Base-by-base conservation (phyloP, 2,329 filamentous ascomycete genomes). In the Colletotrichum kahawae region DNA sequence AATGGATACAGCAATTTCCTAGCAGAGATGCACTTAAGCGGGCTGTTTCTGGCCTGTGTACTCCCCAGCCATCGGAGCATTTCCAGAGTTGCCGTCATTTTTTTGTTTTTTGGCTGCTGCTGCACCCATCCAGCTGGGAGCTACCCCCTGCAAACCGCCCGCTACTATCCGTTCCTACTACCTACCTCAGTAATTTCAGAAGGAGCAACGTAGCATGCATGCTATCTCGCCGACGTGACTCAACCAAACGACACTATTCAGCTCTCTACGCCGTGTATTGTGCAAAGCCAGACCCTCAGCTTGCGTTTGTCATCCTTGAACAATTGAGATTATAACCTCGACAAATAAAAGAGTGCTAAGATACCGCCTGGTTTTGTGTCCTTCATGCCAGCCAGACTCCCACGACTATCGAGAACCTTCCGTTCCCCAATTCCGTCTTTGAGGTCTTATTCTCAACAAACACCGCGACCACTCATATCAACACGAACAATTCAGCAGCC, bases 301-400 rank as follows among this genome's bases (percentile, higher is more conserved):
- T 18, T 36, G 33, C 43, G 62, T 74, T 64, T 31, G n/a, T 68
- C 57, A 75, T 62, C 51, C 36, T 48, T 18, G 24, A 54, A n/a
- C 12, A 14, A 18, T 33, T 51, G 9, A 51, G 27, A 7, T 27
- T 48, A 29, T 16, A 24, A 31, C 29, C 24, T 38, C n/a, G 31
- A 6, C 16, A 59, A 63, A 57, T 21, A 29, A 65, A 51, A 63
- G 29, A 56, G 60, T 54, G 60, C 13, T 56, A 29, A 56, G 36
- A 29, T 38, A 29, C 54, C 21, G 51, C 18, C 31, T 63, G 18
- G 29, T 75, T 64, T 59, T 38, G 27, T 24, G 36, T 72, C 36
- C 73, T 75, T 75, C 73, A 75, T 75, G 73, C 69, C 57, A 33
- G 14, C 57, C 73, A 67, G 63, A 75, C 73, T 75, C 73, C 56